Conservation (phyloP, 257 asterid species). For the Thymus quinquecostatus region DNA sequence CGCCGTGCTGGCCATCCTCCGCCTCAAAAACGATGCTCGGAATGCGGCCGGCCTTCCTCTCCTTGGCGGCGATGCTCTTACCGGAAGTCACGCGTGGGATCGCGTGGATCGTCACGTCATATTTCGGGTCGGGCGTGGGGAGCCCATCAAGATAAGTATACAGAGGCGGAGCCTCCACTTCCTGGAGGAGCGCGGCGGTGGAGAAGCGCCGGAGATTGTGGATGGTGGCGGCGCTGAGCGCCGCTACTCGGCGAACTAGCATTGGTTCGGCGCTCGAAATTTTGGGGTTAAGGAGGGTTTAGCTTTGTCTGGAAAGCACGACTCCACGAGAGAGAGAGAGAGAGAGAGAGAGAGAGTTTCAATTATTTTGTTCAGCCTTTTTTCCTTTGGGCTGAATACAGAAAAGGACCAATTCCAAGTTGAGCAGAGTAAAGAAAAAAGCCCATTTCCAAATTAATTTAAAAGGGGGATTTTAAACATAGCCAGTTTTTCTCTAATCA, state of each 20-base stretch:
- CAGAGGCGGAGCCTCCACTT: conserved; percentile 25
- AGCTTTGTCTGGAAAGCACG: no score
- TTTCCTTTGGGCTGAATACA: no score
- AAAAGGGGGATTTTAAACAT: no score
- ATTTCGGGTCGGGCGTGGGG: conserved; percentile 82
- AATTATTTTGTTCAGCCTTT: no score
- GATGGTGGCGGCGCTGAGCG: conserved; percentile 42
- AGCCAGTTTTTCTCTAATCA: no score
- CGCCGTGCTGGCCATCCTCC: conserved; percentile 92
- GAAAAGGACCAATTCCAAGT: no score
- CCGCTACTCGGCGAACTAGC: conserved; percentile 76
- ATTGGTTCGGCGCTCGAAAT: conserved; percentile 36
- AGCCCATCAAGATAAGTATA: conserved; percentile 61
- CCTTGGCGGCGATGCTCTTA: conserved; percentile 51
- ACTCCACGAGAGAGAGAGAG: no score
- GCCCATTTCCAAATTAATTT: no score
- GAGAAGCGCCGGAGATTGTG: conserved; percentile 51
- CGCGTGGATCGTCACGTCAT: conserved; percentile 74
- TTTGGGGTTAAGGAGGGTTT: conserved; percentile 52
- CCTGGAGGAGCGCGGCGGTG: conserved; percentile 55
- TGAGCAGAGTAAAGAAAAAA: no score
- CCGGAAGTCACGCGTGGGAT: conserved; percentile 49
- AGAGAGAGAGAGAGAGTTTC: no score
- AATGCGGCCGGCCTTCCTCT: conserved; percentile 71
- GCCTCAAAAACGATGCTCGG: conserved; percentile 93